A percentile compares a stretch with the other conserved stretches of the same genome.
phyloP scores from a whole-genome alignment of 768 basidiomycete species.

The Mycena chlorophos region DNA sequence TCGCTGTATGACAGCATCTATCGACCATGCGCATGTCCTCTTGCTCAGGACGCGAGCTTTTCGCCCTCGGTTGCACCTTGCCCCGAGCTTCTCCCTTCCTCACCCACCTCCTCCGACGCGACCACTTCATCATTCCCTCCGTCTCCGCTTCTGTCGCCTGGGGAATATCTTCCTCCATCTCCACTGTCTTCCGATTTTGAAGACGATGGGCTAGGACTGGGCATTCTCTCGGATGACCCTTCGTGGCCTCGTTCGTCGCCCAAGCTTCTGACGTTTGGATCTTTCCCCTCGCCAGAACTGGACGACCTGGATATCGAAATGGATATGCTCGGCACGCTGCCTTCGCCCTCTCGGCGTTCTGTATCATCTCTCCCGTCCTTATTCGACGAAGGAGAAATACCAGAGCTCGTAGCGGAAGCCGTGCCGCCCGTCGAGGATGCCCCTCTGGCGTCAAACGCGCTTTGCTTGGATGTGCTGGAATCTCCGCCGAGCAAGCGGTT shows the following conservation, averaged over 20 bases:
- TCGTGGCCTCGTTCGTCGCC: neutral
- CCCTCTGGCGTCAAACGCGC: slow-evolving; percentile 2
- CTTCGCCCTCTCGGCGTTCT: slow-evolving; percentile 12
- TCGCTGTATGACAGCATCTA: too few relatives aligned
- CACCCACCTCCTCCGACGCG: neutral
- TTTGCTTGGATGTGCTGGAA: slow-evolving; percentile 12
- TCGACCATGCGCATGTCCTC: neutral
- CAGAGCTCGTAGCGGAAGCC: neutral
- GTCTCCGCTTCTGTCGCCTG: neutral
- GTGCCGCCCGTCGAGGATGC: neutral
- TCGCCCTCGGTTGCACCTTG: neutral
- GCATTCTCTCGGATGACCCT: neutral
- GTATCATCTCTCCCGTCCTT: slow-evolving; percentile 10
- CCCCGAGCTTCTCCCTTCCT: neutral
- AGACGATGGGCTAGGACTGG: neutral
- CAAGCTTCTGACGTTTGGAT: slow-evolving; percentile 8
- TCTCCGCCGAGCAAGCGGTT: neutral
- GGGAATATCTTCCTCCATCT: neutral
- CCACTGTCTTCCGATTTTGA: neutral
- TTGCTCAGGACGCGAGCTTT: neutral
- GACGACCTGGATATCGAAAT: slow-evolving; percentile 21
- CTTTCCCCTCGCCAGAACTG: slow-evolving; percentile 18
- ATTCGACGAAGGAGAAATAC: neutral
- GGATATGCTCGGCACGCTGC: slow-evolving; percentile 9
- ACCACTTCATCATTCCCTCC: neutral